Base-by-base conservation (phyloP, 352 stramenopile species). In the Phytophthora cactorum region DNA sequence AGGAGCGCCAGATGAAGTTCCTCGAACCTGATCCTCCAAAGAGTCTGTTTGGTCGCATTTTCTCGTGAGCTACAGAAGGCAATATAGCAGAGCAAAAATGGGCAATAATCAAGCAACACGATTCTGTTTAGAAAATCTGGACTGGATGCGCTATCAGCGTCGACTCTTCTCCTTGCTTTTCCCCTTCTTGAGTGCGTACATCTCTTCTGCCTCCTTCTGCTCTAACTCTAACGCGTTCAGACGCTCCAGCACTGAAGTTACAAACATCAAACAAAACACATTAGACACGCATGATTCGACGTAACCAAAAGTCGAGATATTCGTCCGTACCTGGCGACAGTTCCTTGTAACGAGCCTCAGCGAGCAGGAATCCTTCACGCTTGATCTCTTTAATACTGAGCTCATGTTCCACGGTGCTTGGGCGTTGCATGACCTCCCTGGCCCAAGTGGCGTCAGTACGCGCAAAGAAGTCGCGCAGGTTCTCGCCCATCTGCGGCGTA, bases 381-480 rank as follows among this genome's bases (percentile, higher is more conserved):
- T 96, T 96, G 59, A 95, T 91, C 63, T 95, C 89, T 66, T 96
- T 96, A 54, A 93, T 78, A 29, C 72, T 90, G 34, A 94, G 71
- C 59, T 94, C 79, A 22, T 86, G 73, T 51, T 95, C 87, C 28
- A 77, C 45, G 31, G 87, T 92, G 44, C 86, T 86, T 4, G 85
- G 80, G 3, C 77, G 74, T 45, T 84, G 55, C 55, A 82, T 86
- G 4, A 95, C 72, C 55, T 88, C 77, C 25, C 38, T 68, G 0
- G 86, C 72, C 89, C 89, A 97, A 36, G 84, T 89, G 6, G 76
- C 75, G 45, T 83, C 73, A 11, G 89, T 97, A 25, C 89, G 85
- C n/a, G 85, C 85, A 49, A 96, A 96, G 70, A 96, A 97, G 46
- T 95, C 88, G 11, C 89, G 84, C 55, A 97, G 66, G 60, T 87